Percentiles rank a stretch among this genome's conserved stretches.
Conservation (phyloP, 169 alveolate genomes). For the Perkinsus marinus region DNA sequence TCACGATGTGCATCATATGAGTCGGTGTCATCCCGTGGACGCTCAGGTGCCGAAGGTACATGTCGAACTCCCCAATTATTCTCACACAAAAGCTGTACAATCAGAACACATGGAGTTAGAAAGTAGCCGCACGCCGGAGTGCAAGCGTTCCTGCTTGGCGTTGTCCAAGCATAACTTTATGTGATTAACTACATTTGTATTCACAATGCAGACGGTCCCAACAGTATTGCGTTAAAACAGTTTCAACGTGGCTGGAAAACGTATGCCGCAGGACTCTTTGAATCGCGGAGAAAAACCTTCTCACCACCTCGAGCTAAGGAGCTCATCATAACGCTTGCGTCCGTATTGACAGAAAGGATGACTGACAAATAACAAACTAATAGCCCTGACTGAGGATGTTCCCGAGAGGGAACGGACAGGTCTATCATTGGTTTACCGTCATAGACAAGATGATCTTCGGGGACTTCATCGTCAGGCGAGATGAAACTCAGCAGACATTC, state of each 20-base stretch:
- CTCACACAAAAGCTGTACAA: constrained; percentile 25
- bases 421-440: not conserved
- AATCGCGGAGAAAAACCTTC: not conserved
- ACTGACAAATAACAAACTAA: not conserved
- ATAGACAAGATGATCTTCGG: not conserved
- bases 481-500: too few relatives aligned
- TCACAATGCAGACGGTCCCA: too few relatives aligned
- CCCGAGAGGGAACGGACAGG: not conserved
- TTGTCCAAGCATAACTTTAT: too few relatives aligned
- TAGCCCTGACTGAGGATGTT: not conserved
- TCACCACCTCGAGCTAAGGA: not conserved
- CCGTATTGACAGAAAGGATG: not conserved
- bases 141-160: too few relatives aligned
- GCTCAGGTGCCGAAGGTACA: constrained; percentile 17
- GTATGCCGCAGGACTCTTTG: not conserved
- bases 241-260: too few relatives aligned
- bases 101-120: constrained; percentile 27
- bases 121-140: not conserved
- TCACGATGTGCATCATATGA: constrained; percentile 58
- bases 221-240: too few relatives aligned
- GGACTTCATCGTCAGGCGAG: not conserved
- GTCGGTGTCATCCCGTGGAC: constrained; percentile 28
- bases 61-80: constrained; percentile 29
- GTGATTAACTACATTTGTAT: too few relatives aligned
- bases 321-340: not conserved